These are phyloP conservation scores for Podospora sp. DNA, from an alignment of 495 filamentous ascomycete species.

Conservation along the genomic window DNA sequence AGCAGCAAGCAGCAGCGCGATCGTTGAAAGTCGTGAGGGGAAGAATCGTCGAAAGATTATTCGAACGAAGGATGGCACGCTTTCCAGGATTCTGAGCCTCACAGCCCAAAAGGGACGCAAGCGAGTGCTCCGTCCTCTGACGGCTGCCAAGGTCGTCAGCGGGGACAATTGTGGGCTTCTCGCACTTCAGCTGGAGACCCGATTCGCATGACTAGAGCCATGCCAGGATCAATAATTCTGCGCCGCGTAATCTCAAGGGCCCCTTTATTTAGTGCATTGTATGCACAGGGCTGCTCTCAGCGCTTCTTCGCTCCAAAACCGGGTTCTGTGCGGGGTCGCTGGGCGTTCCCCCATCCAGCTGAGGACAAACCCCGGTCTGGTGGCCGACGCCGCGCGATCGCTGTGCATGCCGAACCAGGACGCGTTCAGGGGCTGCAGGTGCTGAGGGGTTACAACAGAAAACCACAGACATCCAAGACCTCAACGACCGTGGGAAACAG, in stretches of 20 bases:
- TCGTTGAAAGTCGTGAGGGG: neutral
- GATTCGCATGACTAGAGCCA: neutral
- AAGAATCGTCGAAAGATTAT: constrained; percentile 2
- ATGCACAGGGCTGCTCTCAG: neutral
- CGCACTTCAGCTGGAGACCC: neutral
- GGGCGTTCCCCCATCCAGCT: neutral
- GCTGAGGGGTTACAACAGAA: neutral
- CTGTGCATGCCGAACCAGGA: neutral
- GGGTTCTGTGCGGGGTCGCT: constrained; percentile 4
- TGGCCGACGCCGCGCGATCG: neutral
- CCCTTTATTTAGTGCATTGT: constrained; percentile 10
- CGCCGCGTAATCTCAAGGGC: constrained; percentile 14
- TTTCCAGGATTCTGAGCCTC: neutral
- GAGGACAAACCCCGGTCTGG: neutral
- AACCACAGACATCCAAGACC: neutral
- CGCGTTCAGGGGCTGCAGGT: neutral
- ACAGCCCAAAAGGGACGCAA: neutral
- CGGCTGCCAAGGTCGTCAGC: constrained; percentile 1
- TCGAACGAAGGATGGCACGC: neutral
- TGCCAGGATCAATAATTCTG: constrained; percentile 6
- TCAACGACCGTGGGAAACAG: neutral
- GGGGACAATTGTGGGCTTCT: neutral
- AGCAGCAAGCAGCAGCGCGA: neutral
- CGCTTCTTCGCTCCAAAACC: constrained; percentile 8
- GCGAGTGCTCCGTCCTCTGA: neutral